Evolutionary conservation across 1,139 yeast species (phyloP), one percentile per base, ranked within the genome.

Genomic region (Suhomyces ambrosiae): DNA sequence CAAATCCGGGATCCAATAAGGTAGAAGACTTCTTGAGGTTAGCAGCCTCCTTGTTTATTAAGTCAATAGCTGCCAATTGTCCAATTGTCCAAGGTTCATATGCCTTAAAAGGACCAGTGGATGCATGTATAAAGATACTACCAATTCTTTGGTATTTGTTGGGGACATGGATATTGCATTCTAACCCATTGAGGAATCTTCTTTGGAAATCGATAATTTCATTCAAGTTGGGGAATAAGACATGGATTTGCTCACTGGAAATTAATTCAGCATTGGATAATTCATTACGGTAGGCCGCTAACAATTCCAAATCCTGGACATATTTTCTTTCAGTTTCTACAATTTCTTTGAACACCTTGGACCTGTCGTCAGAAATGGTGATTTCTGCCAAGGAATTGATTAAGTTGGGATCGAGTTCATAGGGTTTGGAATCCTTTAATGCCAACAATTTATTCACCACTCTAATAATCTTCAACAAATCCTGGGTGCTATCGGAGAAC

Each of bases 201-300:
- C 97, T 77, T 66, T 94, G 98, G 59, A 90, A 89, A 63, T 92
- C 98, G 33, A 92, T 77, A 30, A 92, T 80, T 46, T 84, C 89
- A 44, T 78, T 76, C 41, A 92, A 64, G 56, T 88, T 89, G n/a
- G 98, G 97, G 59, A 92, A 88, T 28, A 92, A 62, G 56, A 76
- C 74, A 58, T 87, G 90, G 36, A 89, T 74, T 47, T 85, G 89
- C 51, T 90, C 97, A 13, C 82, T 79, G 5, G 90, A 77, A 14
- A 92, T 74, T 24, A 82, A 64, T 45, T 86, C 92, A 9, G 82
- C 76, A 14, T 72, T 69, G 37, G 76, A 66, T 28, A 92, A 66
- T 49, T 86, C 94, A 38, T 75, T 71, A 56, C 82, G 83, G 61
- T 88, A 94, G 30, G 64, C 65, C 33, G 76, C 71, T 52, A 92